Evolutionary conservation across 352 stramenopile species (phyloP).

Genomic region (Phytophthora fragariae): DNA sequence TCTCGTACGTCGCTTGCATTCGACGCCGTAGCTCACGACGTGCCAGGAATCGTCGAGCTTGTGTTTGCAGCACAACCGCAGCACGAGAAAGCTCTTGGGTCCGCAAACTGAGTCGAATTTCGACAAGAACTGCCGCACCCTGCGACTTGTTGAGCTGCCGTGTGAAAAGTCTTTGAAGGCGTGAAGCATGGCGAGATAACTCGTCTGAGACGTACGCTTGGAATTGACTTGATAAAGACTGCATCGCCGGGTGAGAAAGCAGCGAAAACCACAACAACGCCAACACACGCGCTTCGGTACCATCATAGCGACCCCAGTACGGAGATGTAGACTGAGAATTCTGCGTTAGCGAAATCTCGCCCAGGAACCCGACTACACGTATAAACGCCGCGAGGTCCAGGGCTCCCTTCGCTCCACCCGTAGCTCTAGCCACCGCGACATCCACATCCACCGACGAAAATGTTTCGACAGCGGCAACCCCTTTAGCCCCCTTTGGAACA

Average conservation of each 20-base stretch:
- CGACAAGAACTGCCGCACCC: conserved; percentile 32
- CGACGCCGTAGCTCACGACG: conserved; percentile 33
- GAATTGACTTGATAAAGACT: conserved; percentile 30
- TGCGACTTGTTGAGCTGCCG: conserved; percentile 28
- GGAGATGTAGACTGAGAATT: conserved; percentile 10
- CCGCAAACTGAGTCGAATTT: conserved; percentile 31
- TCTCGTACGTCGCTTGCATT: conserved; percentile 67
- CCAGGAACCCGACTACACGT: conserved; percentile 39
- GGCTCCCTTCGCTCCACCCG: conserved; percentile 52
- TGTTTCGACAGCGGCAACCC: conserved; percentile 11
- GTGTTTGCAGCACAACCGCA: conserved; percentile 46
- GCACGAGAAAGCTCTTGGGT: conserved; percentile 25
- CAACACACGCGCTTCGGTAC: conserved; percentile 47
- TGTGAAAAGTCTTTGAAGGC: conserved; percentile 49
- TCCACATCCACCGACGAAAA: conserved; percentile 70
- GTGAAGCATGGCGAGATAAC: conserved; percentile 33
- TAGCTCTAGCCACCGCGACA: conserved; percentile 63
- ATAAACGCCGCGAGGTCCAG: conserved; percentile 60
- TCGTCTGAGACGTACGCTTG: conserved; percentile 30
- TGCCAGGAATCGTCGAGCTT: conserved; percentile 44
- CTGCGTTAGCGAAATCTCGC: conserved; percentile 41
- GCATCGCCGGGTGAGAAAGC: conserved; percentile 40
- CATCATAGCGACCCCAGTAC: conserved; percentile 62
- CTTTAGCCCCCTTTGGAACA: conserved; percentile 23
- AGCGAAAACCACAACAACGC: conserved; percentile 58